Evolutionary conservation across 1,284 basidiomycete species (phyloP), one percentile per base, ranked within the genome.

Genomic region (Trichosporon sp.): DNA sequence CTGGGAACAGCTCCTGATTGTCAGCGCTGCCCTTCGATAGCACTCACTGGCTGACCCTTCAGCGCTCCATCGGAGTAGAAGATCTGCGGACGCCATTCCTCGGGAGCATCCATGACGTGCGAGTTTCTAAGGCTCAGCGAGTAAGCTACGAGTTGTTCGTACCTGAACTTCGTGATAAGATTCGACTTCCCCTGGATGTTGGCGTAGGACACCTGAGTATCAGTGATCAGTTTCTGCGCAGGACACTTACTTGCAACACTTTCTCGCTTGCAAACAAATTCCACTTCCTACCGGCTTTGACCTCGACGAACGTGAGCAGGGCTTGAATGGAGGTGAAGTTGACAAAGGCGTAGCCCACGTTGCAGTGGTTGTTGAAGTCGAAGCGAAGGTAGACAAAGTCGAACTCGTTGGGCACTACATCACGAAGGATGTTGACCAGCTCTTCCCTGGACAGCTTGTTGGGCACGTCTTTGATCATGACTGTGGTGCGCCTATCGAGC

Each of bases 391-490:
- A 81, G 31, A 79, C 75, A 68, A 81, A 81, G 66, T 80, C 78
- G 58, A 76, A 78, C 27, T 73, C 74, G 13, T 72, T 70, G 1
- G 78, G 80, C 6, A 78, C 77, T 11, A 75, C 74, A 61, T 77
- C 74, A 32, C 70, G 68, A 33, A 81, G 73, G 25, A 79, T 77
- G 32, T 74, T 66, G 31, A 80, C 70, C 2, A 81, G 73, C 64
- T 79, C 75, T 44, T 77, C 65, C 14, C 79, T 73, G 16, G 78
- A 76, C 0, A 81, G 70, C 63, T 80, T 80, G 74, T 81, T 81
- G 76, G 79, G 79, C 7, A 80, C 77, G 60, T 81, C 78, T 64
- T 81, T 81, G 65, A 81, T 68, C 79, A 81, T 81, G 21, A 81
- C 75, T 0, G 78, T 77, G 0, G 79, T 81, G 21, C 78, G 72